phyloP scores from a whole-genome alignment of 768 basidiomycete species.

The Stropharia rugosoannulata region DNA sequence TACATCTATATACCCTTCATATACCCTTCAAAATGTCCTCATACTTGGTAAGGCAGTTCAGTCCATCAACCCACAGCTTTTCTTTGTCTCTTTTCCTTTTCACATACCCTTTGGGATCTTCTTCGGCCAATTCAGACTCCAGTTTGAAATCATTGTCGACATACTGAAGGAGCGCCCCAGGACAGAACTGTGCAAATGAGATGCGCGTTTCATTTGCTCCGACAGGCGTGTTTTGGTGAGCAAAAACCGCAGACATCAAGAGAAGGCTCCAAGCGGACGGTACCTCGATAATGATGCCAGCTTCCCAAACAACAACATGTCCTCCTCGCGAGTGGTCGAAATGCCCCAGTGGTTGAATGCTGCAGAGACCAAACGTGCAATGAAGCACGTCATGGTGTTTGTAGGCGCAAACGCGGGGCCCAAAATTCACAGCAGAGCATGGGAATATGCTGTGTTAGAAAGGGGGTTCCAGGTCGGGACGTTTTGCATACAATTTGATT shows the following conservation, averaged over 20 bases:
- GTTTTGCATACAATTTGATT: neutral
- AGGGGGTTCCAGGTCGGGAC: neutral
- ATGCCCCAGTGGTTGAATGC: conserved; percentile 1
- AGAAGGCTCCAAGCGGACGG: neutral
- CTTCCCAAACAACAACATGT: conserved; percentile 5
- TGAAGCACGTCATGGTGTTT: conserved; percentile 5
- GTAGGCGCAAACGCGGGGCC: conserved; percentile 1
- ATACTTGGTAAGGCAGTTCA: too few relatives aligned
- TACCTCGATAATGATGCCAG: conserved; percentile 1
- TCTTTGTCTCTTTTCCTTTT: neutral
- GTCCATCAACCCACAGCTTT: neutral
- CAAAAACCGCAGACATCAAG: conserved; percentile 4
- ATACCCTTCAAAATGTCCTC: too few relatives aligned
- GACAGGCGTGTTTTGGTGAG: conserved; percentile 5
- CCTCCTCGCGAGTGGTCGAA: conserved; percentile 4
- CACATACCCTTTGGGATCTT: neutral
- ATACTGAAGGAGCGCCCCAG: conserved; percentile 3
- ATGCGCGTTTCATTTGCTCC: neutral
- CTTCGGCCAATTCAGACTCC: neutral
- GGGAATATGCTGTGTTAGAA: conserved; percentile 2
- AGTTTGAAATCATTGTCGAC: neutral
- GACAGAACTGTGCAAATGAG: conserved; percentile 4
- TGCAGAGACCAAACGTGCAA: conserved; percentile 9
- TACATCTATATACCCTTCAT: too few relatives aligned
- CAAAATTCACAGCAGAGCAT: conserved; percentile 4